These are phyloP conservation scores for Aurantiochytrium sp. DNA, from an alignment of 108 stramenopile species.

Conservation along the genomic window DNA sequence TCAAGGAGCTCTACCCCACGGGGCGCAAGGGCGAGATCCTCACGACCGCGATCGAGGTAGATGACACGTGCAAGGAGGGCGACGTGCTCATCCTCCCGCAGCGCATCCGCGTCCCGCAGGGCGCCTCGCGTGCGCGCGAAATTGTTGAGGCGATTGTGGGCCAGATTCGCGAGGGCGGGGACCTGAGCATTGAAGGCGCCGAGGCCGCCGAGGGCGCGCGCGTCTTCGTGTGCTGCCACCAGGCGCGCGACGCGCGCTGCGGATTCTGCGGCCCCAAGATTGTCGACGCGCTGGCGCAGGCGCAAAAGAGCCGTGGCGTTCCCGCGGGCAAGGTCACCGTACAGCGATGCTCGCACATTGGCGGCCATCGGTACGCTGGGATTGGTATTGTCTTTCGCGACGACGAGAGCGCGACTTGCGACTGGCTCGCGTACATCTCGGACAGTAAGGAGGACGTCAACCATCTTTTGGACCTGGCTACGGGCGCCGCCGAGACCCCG, in stretches of 20 bases:
- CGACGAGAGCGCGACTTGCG: background rate
- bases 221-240: constrained; percentile 17
- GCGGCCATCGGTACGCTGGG: constrained; percentile 14
- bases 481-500: background rate
- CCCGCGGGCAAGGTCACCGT: background rate
- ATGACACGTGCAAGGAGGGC: background rate
- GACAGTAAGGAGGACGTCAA: constrained; percentile 15
- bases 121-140: background rate
- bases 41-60: background rate
- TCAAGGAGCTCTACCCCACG: background rate
- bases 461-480: background rate
- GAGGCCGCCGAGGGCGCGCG: background rate
- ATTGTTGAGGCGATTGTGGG: background rate
- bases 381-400: background rate
- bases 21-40: background rate
- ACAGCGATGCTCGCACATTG: background rate
- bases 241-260: constrained; percentile 15
- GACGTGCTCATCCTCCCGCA: background rate
- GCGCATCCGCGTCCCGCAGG: background rate
- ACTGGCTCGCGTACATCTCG: constrained; percentile 9
- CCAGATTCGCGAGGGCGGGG: background rate
- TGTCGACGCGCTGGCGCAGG: background rate
- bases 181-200: background rate
- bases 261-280: background rate
- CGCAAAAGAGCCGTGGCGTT: background rate